Base-by-base conservation (phyloP, 306 rosid species). In the Abrus precatorius region DNA sequence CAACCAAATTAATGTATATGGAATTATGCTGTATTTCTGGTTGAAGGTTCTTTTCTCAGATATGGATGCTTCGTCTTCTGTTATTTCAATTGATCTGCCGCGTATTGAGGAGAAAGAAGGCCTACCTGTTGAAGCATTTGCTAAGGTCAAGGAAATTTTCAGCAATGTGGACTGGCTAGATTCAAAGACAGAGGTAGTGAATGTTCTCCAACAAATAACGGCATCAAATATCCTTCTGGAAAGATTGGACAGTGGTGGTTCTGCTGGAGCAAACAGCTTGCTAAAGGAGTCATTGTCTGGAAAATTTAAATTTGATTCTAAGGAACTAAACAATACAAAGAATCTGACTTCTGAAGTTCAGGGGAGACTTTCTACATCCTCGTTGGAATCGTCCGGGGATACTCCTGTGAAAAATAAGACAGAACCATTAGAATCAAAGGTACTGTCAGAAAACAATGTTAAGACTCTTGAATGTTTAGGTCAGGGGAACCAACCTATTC, bases 21-120 rank as follows among this genome's bases (percentile, higher is more conserved):
- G 78, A 54, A 45, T 78, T 75, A 75, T 74, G 14, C 41, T 78
- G 59, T 82, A 20, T 76, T 80, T 83, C 68, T 90, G 87, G 82
- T 78, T 91, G 88, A 87, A 96, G 99, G 86, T 89, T 81, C 91
- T 96, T 86, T 91, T 93, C 87, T 96, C 98, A 34, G 98, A 96
- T 79, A 93, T 96, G 97, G 95, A 96, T 79, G 83, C 98, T 56
- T 52, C 87, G 3, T 45, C 94, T 85, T 86, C 98, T 62, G 82
- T 73, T 79, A 75, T 90, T 85, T 80, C 97, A 74, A 14, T 90
- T 49, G 97, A 96, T 76, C 83, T 89, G 61, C 97, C 97, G 67
- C 81, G 38, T 78, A 60, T 88, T 38, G 97, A 90, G 86, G 98
- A 92, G 81, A 95, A 93, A 86, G 97, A 92, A 72, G 97, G 97